Percentiles rank a stretch among this genome's conserved stretches.
phyloP scores from a whole-genome alignment of 805 yeast species.

The Lipomyces chichibuensis region DNA sequence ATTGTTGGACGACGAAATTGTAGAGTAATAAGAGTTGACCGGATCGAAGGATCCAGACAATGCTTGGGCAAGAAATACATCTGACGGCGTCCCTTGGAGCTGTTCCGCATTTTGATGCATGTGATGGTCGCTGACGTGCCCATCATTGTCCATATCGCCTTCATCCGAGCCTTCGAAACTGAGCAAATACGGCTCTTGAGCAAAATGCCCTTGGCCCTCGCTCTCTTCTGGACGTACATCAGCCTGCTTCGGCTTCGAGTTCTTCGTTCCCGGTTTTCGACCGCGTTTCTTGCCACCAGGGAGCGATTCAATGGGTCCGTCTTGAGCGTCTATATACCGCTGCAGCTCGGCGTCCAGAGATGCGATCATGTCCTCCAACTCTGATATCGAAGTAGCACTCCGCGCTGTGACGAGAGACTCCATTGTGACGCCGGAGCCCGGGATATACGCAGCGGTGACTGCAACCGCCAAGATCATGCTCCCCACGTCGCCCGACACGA shows the following conservation, averaged over 20 bases:
- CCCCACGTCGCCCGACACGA: constrained; percentile 13
- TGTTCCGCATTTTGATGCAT: neutral
- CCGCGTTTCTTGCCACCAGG: constrained; percentile 17
- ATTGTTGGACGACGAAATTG: neutral
- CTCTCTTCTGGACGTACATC: neutral
- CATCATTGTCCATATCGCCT: neutral
- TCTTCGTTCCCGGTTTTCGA: constrained; percentile 20
- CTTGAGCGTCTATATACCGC: constrained; percentile 10
- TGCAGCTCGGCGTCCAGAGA: constrained; percentile 9
- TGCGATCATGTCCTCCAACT: constrained; percentile 10
- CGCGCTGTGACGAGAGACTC: constrained; percentile 18
- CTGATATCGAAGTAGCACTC: constrained; percentile 1
- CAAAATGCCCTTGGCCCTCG: neutral
- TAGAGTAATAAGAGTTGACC: neutral
- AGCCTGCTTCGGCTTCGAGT: neutral
- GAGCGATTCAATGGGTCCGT: neutral
- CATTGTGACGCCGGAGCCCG: constrained; percentile 21
- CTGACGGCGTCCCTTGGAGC: neutral
- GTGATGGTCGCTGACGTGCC: neutral
- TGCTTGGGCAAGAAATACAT: constrained; percentile 5
- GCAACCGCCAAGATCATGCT: constrained; percentile 21
- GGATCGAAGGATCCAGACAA: neutral
- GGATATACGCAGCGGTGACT: constrained; percentile 22
- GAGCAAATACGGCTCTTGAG: neutral
- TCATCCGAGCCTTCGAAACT: neutral